Conservation (phyloP, 2,329 filamentous ascomycete species). For the Neopestalotiopsis sp. region DNA sequence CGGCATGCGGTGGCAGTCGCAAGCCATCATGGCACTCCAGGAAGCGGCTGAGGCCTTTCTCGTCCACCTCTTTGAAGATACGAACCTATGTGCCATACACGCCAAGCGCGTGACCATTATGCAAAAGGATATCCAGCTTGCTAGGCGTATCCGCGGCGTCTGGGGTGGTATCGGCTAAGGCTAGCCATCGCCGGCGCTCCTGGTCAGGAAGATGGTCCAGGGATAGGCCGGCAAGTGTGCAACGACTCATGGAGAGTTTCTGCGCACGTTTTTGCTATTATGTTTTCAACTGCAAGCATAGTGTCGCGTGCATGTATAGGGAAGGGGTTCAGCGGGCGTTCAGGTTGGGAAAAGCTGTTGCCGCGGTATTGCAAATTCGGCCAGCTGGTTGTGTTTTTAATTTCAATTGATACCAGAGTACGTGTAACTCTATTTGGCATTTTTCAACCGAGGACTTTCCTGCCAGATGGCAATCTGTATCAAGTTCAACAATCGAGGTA, state of each 20-base stretch:
- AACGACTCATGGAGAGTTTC: background rate
- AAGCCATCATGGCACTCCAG: constrained; percentile 90
- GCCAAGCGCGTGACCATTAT: constrained; percentile 96
- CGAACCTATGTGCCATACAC: constrained; percentile 95
- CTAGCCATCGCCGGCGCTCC: background rate
- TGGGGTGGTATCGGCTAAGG: constrained; percentile 72
- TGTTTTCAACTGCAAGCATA: background rate
- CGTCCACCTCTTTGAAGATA: constrained; percentile 95
- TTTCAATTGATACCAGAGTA: background rate
- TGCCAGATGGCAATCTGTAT: background rate
- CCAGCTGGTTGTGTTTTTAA: background rate
- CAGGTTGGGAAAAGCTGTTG: constrained; percentile 1
- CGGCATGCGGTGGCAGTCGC: constrained; percentile 92
- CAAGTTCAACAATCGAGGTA: background rate
- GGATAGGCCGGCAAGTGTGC: background rate
- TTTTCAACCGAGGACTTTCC: background rate
- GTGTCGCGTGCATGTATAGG: background rate
- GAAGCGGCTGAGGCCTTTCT: constrained; percentile 97
- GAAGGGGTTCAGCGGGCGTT: constrained; percentile 12
- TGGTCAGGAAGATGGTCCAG: background rate
- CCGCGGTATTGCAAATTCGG: background rate
- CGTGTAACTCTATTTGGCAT: background rate
- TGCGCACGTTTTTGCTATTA: too few relatives aligned
- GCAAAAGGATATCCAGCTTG: constrained; percentile 97
- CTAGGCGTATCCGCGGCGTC: constrained; percentile 76